A percentile compares a stretch with the other conserved stretches of the same genome.
phyloP scores from a whole-genome alignment of 345 rosid species.

The Acer campestre region DNA sequence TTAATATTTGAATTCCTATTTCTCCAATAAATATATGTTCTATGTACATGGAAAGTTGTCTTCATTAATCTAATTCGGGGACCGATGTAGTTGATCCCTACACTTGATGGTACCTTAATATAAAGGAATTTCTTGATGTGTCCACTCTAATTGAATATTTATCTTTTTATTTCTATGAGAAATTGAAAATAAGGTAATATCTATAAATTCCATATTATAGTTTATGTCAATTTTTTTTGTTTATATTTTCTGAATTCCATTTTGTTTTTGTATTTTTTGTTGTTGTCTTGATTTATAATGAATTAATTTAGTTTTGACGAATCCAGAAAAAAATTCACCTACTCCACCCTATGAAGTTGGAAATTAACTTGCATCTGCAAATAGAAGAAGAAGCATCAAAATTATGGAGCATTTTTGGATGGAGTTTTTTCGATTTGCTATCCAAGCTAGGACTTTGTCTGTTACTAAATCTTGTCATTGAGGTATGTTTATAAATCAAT shows the following conservation, averaged over 20 bases:
- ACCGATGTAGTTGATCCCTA: no score
- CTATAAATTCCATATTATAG: neutral
- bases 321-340: neutral
- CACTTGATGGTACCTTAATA: neutral
- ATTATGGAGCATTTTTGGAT: no score
- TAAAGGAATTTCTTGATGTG: neutral
- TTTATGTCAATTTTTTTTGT: neutral
- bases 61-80: no score
- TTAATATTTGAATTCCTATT: no score
- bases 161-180: neutral
- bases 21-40: no score
- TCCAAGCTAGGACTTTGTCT: no score
- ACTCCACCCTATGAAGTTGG: neutral
- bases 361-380: no score
- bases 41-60: no score
- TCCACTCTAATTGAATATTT: conserved; percentile 3
- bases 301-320: neutral
- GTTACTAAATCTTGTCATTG: no score
- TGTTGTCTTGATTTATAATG: neutral
- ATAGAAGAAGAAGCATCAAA: no score
- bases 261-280: neutral
- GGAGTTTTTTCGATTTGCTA: no score
- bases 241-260: neutral
- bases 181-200: neutral
- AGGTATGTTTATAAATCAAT: no score